Evolutionary conservation across 2,329 filamentous ascomycete genomes (phyloP), one percentile per base, ranked within the genome.

Genomic region (Penicillium rolfsii): DNA sequence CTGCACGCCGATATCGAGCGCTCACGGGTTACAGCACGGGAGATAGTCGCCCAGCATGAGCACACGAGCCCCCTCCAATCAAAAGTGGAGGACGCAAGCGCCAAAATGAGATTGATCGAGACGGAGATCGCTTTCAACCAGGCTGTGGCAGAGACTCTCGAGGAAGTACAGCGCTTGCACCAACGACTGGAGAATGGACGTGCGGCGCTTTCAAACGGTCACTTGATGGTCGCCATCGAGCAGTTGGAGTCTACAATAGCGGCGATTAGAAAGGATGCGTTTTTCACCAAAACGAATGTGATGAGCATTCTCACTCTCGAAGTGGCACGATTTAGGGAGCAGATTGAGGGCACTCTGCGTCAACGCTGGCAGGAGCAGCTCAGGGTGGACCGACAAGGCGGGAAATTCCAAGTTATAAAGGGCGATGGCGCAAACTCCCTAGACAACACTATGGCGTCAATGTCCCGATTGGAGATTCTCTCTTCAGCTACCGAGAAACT

Each of bases 1-100:
- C 85, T 97, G 7, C 91, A 96, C 74, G 85, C 89, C 63, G 94
- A 97, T 72, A 94, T 97, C 66, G 87, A 91, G 70, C 85, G 87
- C 50, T 94, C 92, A 26, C 89, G 91, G 70, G 84, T 86, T 16
- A 88, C 93, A 38, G 93, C 94, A 24, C 88, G 88, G 70, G 88
- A 93, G 60, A 96, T 98, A 60, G 85, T 94, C 5, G 85, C 88
- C 48, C 86, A 92, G 70, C 89, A 93, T 55, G 89, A 94, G 71
- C 85, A 83, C 30, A 87, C 89, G 12, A 86, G 87, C 62, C 80
- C 82, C 45, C 80, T 91, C 26, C 82, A 90, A 52, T 83, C 84
- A 52, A 80, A 86, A 60, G 88, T 89, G 0, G 85, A 91, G 41
- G 86, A 88, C 73, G 80, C 83, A 11, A 76, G 76, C 30, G 80